A percentile compares a stretch with the other conserved stretches of the same genome.
phyloP scores from a whole-genome alignment of 176 grass and related monocot species.

The Alopecurus myosuroides region DNA sequence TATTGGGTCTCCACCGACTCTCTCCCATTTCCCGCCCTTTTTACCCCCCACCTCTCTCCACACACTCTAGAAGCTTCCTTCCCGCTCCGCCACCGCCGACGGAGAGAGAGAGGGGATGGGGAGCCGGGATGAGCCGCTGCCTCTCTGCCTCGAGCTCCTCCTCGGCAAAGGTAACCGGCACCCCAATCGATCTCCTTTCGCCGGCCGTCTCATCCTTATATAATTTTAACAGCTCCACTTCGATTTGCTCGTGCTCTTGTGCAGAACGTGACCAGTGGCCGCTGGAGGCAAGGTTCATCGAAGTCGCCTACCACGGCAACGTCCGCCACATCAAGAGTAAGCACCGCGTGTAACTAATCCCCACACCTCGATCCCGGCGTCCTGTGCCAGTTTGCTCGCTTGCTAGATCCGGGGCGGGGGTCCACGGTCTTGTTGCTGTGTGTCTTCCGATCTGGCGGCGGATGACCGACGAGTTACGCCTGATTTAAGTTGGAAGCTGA shows the following conservation, averaged over 20 bases:
- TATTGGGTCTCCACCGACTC: too few relatives aligned
- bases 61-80: background rate
- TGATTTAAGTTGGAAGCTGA: too few relatives aligned
- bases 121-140: too few relatives aligned
- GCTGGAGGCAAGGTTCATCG: background rate
- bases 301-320: conserved; percentile 1
- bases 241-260: too few relatives aligned
- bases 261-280: background rate
- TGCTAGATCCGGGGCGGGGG: too few relatives aligned
- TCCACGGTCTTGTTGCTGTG: background rate
- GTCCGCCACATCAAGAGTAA: conserved; percentile 10
- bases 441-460: background rate
- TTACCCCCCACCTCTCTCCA: background rate
- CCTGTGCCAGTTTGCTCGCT: background rate
- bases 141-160: too few relatives aligned
- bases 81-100: too few relatives aligned
- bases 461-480: too few relatives aligned
- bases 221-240: too few relatives aligned
- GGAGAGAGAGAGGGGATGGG: background rate
- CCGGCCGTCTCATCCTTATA: too few relatives aligned
- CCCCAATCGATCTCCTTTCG: too few relatives aligned
- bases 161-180: background rate
- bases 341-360: background rate
- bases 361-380: background rate
- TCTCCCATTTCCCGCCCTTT: background rate